Base-by-base conservation (phyloP, 768 basidiomycete species). In the Suillus hirtellus region DNA sequence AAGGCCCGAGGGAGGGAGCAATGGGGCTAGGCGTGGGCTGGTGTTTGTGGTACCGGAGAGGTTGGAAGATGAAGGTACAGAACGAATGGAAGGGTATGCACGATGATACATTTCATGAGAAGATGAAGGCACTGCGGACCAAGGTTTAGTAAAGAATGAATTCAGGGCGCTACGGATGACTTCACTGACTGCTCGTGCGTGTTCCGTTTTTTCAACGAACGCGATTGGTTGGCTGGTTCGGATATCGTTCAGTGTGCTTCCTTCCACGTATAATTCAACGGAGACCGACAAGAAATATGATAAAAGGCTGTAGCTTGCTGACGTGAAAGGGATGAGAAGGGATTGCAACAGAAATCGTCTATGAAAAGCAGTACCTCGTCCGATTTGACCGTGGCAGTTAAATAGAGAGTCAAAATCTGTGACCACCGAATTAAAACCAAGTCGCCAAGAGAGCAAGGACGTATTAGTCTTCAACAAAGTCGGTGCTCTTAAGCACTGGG, bases 71-170 rank as follows among this genome's bases (percentile, higher is more conserved):
- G 85, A 79, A 55, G 84, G 82, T n/a, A 82, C 79, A n/a, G 83
- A 78, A 63, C 88, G 85, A 54, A 81, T 69, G 31, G 79, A 81
- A 10, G 86, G 87, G 55, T 81, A 79, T 7, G 86, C 78, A 46
- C 89, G 82, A 71, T 89, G 85, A 71, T 89, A 81, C 78, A 90
- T 87, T 63, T 85, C 84, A 70, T 79, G 75, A 60, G 72, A 71
- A n/a, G 71, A 70, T 50, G 70, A 76, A 62, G 67, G 69, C 73
- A 75, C 72, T 76, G 65, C 44, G 40, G 60, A 66, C 65, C 43
- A 53, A 54, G 52, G 31, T 54, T 73, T 60, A 70, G 67, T 60
- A 64, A 54, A 61, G 38, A 59, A 34, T 54, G 58, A 60, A 66
- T n/a, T n/a, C n/a, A 37, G 6, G n/a, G 42, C 55, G 4, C 61